Percentiles rank a stretch among this genome's conserved stretches.
Evolutionary conservation across 371 early-diverging fungal genomes (phyloP).

Genomic region (Syncephalastrum sp.): DNA sequence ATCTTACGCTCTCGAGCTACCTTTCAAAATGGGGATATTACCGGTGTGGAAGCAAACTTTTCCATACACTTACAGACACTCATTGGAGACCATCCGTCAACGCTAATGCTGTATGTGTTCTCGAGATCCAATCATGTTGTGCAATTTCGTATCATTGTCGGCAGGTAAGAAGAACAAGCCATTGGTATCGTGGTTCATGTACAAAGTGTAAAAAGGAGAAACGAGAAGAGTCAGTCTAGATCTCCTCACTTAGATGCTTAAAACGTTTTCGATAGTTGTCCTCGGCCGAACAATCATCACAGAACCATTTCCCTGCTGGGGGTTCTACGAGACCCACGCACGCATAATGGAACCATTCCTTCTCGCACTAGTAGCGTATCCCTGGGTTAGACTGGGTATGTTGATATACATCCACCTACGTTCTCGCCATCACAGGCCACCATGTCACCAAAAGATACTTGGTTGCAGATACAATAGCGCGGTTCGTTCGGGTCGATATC

Average conservation of each 20-base stretch:
- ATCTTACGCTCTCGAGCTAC: too few relatives aligned
- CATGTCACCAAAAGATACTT: conserved; percentile 98
- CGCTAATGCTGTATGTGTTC: too few relatives aligned
- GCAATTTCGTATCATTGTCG: background rate
- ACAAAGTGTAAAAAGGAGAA: too few relatives aligned
- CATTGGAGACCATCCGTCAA: too few relatives aligned
- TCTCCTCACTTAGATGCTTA: conserved; percentile 20
- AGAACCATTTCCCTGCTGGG: conserved; percentile 94
- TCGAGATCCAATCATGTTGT: too few relatives aligned
- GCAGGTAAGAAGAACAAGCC: conserved; percentile 4
- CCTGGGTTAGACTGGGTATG: background rate
- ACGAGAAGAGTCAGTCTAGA: background rate
- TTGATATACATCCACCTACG: conserved; percentile 44
- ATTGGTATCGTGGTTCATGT: too few relatives aligned
- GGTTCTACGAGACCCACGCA: conserved; percentile 86
- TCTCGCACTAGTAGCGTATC: conserved; percentile 65
- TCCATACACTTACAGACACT: too few relatives aligned
- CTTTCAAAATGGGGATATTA: too few relatives aligned
- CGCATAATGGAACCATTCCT: conserved; percentile 95
- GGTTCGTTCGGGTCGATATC: conserved; percentile 96
- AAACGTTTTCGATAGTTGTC: conserved; percentile 30
- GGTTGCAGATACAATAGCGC: conserved; percentile 91
- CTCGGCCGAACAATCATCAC: conserved; percentile 59
- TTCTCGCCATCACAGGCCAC: conserved; percentile 94
- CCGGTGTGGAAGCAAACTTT: too few relatives aligned